Evolutionary conservation across 257 asterid species (phyloP), one percentile per base, ranked within the genome.

Genomic region (Oldenlandia corymbosa): DNA sequence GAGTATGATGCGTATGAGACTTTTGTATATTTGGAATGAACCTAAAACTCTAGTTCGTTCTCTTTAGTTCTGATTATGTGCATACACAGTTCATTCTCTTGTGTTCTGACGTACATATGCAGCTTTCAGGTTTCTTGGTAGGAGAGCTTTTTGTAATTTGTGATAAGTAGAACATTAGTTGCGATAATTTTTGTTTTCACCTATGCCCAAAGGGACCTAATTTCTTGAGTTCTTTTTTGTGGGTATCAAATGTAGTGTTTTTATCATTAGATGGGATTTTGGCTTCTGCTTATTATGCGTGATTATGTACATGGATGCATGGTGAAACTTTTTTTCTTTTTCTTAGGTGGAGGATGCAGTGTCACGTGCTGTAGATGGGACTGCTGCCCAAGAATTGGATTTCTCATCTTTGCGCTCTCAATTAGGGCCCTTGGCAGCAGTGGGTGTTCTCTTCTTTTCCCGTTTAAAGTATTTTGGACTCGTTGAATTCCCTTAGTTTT

Each of bases 371-470:
- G 95, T 86, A 69, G 99, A 87, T 71, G 89, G 84, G 62, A 75
- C 76, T 28, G 66, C 88, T 64, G 80, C 75, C 75, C 96, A 86
- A 64, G 93, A 89, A 53, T 69, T 89, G 81, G 93, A 92, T 75
- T 81, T 89, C 67, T 69, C 84, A 52, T 80, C 95, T 48, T 79
- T 86, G 81, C 85, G 83, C 68, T 81, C 94, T 68, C 96, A 89
- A 76, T 78, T 92, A 84, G 97, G 97, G 53, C 85, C 95, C 79
- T 82, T 89, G 83, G 89, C 95, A 63, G 94, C 95, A 62, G 99
- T 89, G 81, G 66, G 93, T 49, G 65, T 39, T 48, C 52, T 54
- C 66, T 67, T 78, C 49, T 62, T 64, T 75, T 65, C 63, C 72
- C 20, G 42, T 50, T 49, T 62, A 47, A 68, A 67, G 61, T 59